These are phyloP conservation scores for Chenopodium berlandieri DNA, from an alignment of 148 eudicot species.

Conservation along the genomic window DNA sequence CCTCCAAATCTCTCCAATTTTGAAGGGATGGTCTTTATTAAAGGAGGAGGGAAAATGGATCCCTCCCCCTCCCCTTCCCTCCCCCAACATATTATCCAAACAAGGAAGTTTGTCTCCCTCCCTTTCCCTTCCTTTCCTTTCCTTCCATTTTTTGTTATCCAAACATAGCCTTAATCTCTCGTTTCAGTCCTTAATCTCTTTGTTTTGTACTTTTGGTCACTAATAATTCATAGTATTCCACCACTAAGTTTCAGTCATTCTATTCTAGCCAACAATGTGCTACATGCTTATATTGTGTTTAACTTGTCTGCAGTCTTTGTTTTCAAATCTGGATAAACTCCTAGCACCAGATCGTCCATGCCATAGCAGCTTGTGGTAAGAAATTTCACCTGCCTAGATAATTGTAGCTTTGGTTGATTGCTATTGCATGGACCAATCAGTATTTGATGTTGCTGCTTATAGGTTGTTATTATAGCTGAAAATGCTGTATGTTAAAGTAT, in stretches of 20 bases:
- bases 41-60: no score
- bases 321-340: conserved; percentile 33
- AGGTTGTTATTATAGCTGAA: not conserved
- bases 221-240: no score
- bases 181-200: no score
- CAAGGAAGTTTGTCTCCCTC: no score
- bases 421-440: not conserved
- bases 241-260: not conserved
- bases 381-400: not conserved
- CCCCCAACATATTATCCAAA: no score
- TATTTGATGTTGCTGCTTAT: not conserved
- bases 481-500: not conserved
- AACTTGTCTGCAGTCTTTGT: conserved; percentile 26
- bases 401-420: not conserved
- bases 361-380: conserved; percentile 37
- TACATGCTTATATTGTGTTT: not conserved
- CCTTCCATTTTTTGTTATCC: no score
- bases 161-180: no score
- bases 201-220: no score
- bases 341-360: conserved; percentile 38
- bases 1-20: no score
- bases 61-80: no score
- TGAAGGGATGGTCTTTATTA: no score
- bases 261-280: not conserved
- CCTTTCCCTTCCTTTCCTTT: no score